Evolutionary conservation across 139 green algal species (phyloP).

Genomic region (Chlorella sp.): DNA sequence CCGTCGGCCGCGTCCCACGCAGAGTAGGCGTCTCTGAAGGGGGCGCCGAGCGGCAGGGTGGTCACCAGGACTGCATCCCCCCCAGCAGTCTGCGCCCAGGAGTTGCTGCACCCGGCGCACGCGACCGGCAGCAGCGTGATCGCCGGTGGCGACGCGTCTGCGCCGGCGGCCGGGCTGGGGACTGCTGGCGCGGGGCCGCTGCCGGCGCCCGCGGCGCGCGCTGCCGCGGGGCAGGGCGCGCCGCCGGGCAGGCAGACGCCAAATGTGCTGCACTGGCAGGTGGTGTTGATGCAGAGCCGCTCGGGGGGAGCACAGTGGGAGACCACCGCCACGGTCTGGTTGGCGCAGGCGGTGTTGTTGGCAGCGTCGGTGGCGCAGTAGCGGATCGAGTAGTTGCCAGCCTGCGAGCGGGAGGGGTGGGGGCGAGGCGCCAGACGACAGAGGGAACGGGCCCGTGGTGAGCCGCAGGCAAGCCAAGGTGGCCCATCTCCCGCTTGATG

Average conservation of each 20-base stretch:
- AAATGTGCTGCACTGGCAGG: neutral
- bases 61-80: neutral
- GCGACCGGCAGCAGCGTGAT: neutral
- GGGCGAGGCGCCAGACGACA: too few species aligned
- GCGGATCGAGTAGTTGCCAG: neutral
- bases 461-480: too few species aligned
- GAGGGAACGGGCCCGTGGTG: too few species aligned
- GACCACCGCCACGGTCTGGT: neutral
- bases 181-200: neutral
- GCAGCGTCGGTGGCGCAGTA: neutral
- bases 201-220: neutral
- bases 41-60: neutral
- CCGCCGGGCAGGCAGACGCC: neutral
- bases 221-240: neutral
- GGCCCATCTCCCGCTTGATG: too few species aligned
- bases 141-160: neutral
- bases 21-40: neutral
- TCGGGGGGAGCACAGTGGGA: neutral
- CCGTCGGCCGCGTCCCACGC: neutral
- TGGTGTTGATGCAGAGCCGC: neutral
- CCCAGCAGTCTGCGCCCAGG: neutral
- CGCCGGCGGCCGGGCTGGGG: neutral
- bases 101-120: neutral
- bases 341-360: neutral
- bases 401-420: too few species aligned